A percentile compares a stretch with the other conserved stretches of the same genome.
Conservation (phyloP, 768 basidiomycete genomes). For the Exidia glandulosa region DNA sequence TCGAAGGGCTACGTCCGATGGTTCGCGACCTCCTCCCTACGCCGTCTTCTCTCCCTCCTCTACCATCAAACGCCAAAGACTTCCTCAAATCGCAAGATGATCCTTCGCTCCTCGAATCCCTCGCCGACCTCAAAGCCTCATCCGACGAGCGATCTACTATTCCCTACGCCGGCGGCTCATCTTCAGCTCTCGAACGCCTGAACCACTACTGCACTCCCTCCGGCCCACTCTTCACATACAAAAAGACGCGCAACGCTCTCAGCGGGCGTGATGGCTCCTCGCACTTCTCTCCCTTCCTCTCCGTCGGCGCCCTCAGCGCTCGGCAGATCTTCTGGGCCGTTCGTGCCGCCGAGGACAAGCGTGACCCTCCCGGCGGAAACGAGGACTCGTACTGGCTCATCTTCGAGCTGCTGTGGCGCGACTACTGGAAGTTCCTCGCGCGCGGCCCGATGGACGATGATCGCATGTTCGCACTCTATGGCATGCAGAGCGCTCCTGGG, state of each 20-base stretch:
- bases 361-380: constrained; percentile 4
- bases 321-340: constrained; percentile 12
- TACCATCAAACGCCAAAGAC: constrained; percentile 4
- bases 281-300: constrained; percentile 29
- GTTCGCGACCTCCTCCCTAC: constrained; percentile 17
- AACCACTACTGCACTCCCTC: constrained; percentile 5
- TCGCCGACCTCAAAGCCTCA: neutral
- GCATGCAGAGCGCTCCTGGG: constrained; percentile 10
- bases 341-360: constrained; percentile 11
- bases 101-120: neutral
- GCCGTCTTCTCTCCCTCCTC: constrained; percentile 3
- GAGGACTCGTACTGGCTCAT: constrained; percentile 26
- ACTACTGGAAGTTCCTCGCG: constrained; percentile 24
- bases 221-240: constrained; percentile 5
- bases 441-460: constrained; percentile 19
- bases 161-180: constrained; percentile 3
- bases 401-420: constrained; percentile 30
- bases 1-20: constrained; percentile 26
- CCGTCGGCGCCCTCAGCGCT: constrained; percentile 19
- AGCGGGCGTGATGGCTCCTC: constrained; percentile 29
- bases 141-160: constrained; percentile 1
- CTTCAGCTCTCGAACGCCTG: constrained; percentile 4
- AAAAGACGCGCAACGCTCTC: constrained; percentile 15
- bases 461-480: constrained; percentile 25
- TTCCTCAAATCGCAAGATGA: constrained; percentile 3